Conservation (phyloP, 75 land plant genomes). For the Cunninghamia lanceolata region DNA sequence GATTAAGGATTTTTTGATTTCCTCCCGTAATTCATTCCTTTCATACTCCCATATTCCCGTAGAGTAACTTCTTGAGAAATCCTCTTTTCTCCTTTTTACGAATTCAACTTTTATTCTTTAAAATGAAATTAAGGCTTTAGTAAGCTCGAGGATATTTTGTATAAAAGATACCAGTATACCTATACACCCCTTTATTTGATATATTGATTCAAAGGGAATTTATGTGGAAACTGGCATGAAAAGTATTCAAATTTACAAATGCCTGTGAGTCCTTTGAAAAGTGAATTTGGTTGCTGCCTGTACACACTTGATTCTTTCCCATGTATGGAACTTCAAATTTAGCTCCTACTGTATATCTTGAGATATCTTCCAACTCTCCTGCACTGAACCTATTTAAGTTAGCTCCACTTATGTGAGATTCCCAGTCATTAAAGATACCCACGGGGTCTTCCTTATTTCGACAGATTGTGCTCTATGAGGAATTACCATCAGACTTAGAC, state of each 20-base stretch:
- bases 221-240: too few relatives aligned
- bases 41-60: too few relatives aligned
- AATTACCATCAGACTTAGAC: not conserved
- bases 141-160: too few relatives aligned
- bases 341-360: not conserved
- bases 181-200: too few relatives aligned
- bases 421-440: conserved; percentile 8
- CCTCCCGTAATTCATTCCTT: too few relatives aligned
- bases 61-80: too few relatives aligned
- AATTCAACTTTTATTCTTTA: too few relatives aligned
- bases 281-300: conserved; percentile 5
- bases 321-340: not conserved
- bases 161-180: too few relatives aligned
- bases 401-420: not conserved
- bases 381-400: not conserved
- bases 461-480: not conserved
- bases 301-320: not conserved
- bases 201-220: too few relatives aligned
- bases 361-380: not conserved
- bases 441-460: conserved; percentile 1
- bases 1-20: too few relatives aligned
- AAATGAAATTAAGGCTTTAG: too few relatives aligned
- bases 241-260: not conserved
- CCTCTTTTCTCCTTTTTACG: too few relatives aligned
- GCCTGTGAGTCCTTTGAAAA: not conserved